Conservation (phyloP, 2,329 filamentous ascomycete genomes). For the Talaromyces sp. region DNA sequence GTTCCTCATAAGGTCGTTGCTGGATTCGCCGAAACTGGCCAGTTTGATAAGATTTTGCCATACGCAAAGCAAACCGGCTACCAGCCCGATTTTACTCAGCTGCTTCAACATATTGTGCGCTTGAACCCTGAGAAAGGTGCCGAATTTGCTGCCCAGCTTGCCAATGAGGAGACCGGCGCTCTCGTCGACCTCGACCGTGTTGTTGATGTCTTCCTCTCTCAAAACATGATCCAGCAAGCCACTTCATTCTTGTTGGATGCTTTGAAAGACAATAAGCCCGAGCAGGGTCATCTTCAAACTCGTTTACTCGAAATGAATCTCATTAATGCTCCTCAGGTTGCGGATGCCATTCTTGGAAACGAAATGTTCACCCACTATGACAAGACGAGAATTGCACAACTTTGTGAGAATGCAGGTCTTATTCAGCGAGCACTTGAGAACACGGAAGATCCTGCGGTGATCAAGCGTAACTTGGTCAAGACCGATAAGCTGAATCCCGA, state of each 20-base stretch:
- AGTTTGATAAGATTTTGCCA: slow-evolving; percentile 93
- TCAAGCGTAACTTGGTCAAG: slow-evolving; percentile 85
- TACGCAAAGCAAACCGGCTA: slow-evolving; percentile 84
- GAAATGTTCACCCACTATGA: slow-evolving; percentile 99
- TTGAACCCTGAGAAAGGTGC: slow-evolving; percentile 89
- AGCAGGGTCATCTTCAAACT: slow-evolving; percentile 90
- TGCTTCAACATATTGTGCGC: slow-evolving; percentile 88
- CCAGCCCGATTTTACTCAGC: slow-evolving; percentile 88
- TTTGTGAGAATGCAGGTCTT: slow-evolving; percentile 91
- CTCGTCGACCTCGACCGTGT: slow-evolving; percentile 91
- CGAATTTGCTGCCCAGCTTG: slow-evolving; percentile 89
- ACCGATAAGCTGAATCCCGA: slow-evolving; percentile 84
- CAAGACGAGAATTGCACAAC: slow-evolving; percentile 76
- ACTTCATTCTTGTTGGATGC: slow-evolving; percentile 97
- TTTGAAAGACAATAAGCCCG: slow-evolving; percentile 87
- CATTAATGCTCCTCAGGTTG: slow-evolving; percentile 92
- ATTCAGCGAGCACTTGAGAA: slow-evolving; percentile 86
- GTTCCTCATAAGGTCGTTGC: slow-evolving; percentile 91
- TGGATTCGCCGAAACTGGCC: slow-evolving; percentile 88
- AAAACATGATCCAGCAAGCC: slow-evolving; percentile 95
- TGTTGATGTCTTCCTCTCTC: slow-evolving; percentile 95
- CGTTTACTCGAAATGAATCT: slow-evolving; percentile 97
- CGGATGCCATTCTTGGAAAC: slow-evolving; percentile 94
- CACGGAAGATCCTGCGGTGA: slow-evolving; percentile 81
- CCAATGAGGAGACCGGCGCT: slow-evolving; percentile 81